Conservation (phyloP, 2,329 filamentous ascomycete species). For the Cercospora berteroae region DNA sequence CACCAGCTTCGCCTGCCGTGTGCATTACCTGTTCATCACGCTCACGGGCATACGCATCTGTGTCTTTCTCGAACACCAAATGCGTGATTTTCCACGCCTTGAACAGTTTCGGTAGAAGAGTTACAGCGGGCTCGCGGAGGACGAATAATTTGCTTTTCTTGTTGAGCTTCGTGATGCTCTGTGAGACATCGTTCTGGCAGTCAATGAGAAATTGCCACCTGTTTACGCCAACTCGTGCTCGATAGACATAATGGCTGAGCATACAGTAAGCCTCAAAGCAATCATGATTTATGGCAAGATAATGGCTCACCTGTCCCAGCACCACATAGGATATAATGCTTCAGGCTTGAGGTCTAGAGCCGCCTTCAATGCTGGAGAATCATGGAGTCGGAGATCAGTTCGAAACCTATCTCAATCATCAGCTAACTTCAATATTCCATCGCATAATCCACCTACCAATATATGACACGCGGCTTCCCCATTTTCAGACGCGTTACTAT, state of each 20-base stretch:
- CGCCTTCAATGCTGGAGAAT: conserved; percentile 70
- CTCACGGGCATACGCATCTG: conserved; percentile 67
- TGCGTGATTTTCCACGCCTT: conserved; percentile 71
- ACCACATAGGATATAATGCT: conserved; percentile 72
- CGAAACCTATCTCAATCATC: conserved; percentile 51
- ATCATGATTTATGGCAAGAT: too few relatives aligned
- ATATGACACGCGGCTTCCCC: conserved; percentile 59
- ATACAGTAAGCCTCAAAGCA: too few relatives aligned
- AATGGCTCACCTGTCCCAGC: conserved; percentile 45
- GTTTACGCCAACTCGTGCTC: conserved; percentile 66
- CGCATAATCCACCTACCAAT: conserved; percentile 52
- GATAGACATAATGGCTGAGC: conserved; percentile 72
- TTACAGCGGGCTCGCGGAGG: conserved; percentile 69
- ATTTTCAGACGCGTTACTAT: conserved; percentile 19
- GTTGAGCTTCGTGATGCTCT: conserved; percentile 67
- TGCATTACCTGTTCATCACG: conserved; percentile 60
- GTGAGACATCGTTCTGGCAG: conserved; percentile 68
- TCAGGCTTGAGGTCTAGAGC: conserved; percentile 71
- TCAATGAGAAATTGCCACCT: conserved; percentile 75
- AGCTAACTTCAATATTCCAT: neutral
- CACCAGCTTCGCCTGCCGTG: conserved; percentile 63
- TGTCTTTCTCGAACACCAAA: conserved; percentile 76
- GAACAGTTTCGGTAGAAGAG: conserved; percentile 69
- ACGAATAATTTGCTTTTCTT: conserved; percentile 68
- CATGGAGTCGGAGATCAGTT: conserved; percentile 73